A percentile compares a stretch with the other conserved stretches of the same genome.
Conservation (phyloP, 2,329 filamentous ascomycete genomes). For the Nemania bipapillata region DNA sequence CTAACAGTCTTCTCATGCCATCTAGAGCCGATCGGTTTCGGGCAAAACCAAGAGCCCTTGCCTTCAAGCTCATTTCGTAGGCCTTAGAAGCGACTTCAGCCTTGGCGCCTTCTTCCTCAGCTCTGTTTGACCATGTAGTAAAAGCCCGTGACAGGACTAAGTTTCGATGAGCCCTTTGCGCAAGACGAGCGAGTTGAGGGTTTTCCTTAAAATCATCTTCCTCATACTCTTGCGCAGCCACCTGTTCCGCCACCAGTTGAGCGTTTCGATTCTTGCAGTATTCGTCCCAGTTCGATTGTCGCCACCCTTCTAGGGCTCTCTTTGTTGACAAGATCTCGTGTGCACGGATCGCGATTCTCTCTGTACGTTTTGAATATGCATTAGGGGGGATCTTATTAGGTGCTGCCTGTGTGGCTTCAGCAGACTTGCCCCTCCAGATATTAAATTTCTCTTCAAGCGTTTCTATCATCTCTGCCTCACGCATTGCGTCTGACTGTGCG, state of each 20-base stretch:
- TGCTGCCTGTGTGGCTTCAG: conserved; percentile 39
- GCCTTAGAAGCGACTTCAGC: conserved; percentile 46
- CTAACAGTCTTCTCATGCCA: conserved; percentile 22
- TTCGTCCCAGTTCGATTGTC: conserved; percentile 39
- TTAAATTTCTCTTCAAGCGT: conserved; percentile 42
- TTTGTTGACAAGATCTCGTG: conserved; percentile 46
- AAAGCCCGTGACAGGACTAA: conserved; percentile 49
- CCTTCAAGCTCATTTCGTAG: conserved; percentile 50
- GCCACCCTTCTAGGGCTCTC: conserved; percentile 45
- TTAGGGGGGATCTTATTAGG: conserved; percentile 42
- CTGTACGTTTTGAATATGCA: conserved; percentile 50
- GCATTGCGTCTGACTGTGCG: conserved; percentile 43
- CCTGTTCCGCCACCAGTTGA: conserved; percentile 23
- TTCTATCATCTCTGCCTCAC: conserved; percentile 44
- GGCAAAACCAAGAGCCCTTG: conserved; percentile 46
- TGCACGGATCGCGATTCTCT: conserved; percentile 46
- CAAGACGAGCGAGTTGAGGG: conserved; percentile 46
- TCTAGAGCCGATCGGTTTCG: conserved; percentile 20
- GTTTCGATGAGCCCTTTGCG: conserved; percentile 46
- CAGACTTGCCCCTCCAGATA: conserved; percentile 45
- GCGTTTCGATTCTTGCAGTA: conserved; percentile 37
- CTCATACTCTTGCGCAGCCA: conserved; percentile 25
- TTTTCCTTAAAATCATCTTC: conserved; percentile 39
- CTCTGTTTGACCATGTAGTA: conserved; percentile 48
- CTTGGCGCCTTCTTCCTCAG: conserved; percentile 47